Conservation (phyloP, 306 rosid genomes). For the Parietaria judaica region DNA sequence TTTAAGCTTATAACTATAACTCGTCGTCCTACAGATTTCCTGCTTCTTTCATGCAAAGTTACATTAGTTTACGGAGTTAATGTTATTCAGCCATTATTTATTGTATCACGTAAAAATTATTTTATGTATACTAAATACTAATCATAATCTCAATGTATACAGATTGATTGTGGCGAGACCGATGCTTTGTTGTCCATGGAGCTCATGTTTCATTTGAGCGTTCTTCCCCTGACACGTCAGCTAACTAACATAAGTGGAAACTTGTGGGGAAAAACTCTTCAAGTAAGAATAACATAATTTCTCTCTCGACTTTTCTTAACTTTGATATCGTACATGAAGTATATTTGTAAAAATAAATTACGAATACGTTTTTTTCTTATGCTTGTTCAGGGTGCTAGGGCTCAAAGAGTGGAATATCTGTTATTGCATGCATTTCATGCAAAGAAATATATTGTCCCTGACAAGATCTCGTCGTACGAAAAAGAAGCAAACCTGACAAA, state of each 20-base stretch:
- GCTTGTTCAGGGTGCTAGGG: conserved; percentile 83
- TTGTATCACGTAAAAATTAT: too few species aligned
- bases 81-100: too few species aligned
- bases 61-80: too few species aligned
- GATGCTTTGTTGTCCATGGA: conserved; percentile 99
- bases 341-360: neutral
- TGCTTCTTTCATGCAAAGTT: too few species aligned
- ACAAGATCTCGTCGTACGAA: conserved; percentile 47
- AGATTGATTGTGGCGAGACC: conserved; percentile 94
- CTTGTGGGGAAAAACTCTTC: conserved; percentile 91
- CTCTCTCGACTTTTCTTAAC: conserved; percentile 14
- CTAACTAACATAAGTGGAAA: conserved; percentile 93
- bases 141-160: conserved; percentile 24
- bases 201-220: conserved; percentile 94
- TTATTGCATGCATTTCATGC: conserved; percentile 93
- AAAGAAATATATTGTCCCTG: conserved; percentile 80
- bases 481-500: conserved; percentile 57
- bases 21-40: too few species aligned
- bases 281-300: conserved; percentile 42
- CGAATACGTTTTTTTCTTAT: neutral
- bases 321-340: conserved; percentile 10
- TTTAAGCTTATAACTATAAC: too few species aligned
- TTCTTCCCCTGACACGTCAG: conserved; percentile 97
- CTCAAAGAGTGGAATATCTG: conserved; percentile 95
- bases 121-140: conserved; percentile 20